A percentile compares a stretch with the other conserved stretches of the same genome.
These are phyloP conservation scores for Sarcodon aspratus DNA, from an alignment of 768 basidiomycete genomes.

Conservation along the genomic window DNA sequence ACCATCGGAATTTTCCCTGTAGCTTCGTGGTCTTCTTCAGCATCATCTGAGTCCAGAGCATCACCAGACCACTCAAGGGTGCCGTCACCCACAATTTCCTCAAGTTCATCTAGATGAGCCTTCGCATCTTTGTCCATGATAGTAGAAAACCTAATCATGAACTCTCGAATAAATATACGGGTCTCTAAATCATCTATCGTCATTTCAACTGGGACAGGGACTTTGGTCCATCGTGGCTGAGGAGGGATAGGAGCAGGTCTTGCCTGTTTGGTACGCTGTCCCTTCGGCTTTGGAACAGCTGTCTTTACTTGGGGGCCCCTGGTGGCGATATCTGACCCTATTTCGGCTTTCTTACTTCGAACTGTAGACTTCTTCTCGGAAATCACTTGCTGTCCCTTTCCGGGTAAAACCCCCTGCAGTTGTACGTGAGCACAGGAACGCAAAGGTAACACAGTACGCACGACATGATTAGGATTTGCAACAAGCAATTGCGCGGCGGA, in stretches of 20 bases:
- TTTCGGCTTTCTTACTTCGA: constrained; percentile 8
- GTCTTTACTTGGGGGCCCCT: background rate
- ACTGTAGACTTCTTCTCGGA: constrained; percentile 11
- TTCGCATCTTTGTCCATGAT: constrained; percentile 35
- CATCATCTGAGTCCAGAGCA: constrained; percentile 18
- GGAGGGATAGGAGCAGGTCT: constrained; percentile 25
- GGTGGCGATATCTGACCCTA: background rate
- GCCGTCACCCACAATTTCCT: constrained; percentile 23
- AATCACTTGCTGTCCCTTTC: constrained; percentile 11
- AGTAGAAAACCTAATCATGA: constrained; percentile 49
- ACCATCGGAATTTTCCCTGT: constrained; percentile 9
- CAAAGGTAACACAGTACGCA: constrained; percentile 7
- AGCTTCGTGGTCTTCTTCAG: constrained; percentile 24
- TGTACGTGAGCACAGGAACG: constrained; percentile 3
- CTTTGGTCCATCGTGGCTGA: constrained; percentile 39
- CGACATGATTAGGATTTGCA: constrained; percentile 20
- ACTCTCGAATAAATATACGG: constrained; percentile 68
- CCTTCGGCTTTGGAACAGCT: constrained; percentile 4
- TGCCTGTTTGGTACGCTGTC: constrained; percentile 5
- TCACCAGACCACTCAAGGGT: constrained; percentile 21
- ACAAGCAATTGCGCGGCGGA: constrained; percentile 27
- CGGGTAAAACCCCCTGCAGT: constrained; percentile 15
- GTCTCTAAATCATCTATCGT: constrained; percentile 37
- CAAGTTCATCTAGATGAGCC: constrained; percentile 50
- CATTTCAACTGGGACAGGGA: constrained; percentile 28